Evolutionary conservation across 441 rosid species (phyloP).

Genomic region (Gossypium schwendimanii): DNA sequence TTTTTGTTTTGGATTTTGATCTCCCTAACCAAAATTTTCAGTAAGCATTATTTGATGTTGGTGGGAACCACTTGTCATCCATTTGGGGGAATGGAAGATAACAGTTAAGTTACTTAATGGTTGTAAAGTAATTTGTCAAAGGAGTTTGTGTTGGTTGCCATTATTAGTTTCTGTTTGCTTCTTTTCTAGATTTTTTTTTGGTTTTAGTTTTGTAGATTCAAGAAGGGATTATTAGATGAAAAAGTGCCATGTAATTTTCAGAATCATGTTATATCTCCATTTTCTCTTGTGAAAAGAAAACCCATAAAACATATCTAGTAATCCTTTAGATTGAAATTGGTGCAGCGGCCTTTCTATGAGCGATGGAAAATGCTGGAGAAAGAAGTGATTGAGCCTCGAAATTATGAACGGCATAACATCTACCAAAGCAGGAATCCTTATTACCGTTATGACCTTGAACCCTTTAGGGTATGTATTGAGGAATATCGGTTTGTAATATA

Average conservation of each 20-base stretch:
- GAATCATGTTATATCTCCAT: background rate
- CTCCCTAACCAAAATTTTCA: background rate
- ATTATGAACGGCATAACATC: conserved; percentile 64
- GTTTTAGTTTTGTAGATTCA: background rate
- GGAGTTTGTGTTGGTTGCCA: conserved; percentile 1
- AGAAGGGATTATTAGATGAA: background rate
- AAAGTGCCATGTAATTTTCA: background rate
- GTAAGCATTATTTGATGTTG: background rate
- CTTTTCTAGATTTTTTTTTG: background rate
- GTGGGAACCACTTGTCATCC: background rate
- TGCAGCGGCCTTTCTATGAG: conserved; percentile 92
- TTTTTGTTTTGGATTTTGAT: background rate
- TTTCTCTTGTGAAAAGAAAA: background rate
- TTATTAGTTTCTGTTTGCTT: background rate
- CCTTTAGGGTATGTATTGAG: conserved; percentile 74
- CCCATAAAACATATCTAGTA: background rate
- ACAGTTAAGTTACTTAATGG: background rate
- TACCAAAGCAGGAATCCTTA: conserved; percentile 59
- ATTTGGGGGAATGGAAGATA: background rate
- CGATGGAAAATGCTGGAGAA: conserved; percentile 97
- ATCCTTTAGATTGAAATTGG: conserved; percentile 15
- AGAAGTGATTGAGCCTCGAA: conserved; percentile 93
- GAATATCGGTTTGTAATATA: conserved; percentile 3
- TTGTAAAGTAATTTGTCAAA: background rate
- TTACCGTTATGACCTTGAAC: conserved; percentile 91